A percentile compares a stretch with the other conserved stretches of the same genome.
These are phyloP conservation scores for Fusarium buharicum DNA, from an alignment of 2,329 filamentous ascomycete species.

Conservation along the genomic window DNA sequence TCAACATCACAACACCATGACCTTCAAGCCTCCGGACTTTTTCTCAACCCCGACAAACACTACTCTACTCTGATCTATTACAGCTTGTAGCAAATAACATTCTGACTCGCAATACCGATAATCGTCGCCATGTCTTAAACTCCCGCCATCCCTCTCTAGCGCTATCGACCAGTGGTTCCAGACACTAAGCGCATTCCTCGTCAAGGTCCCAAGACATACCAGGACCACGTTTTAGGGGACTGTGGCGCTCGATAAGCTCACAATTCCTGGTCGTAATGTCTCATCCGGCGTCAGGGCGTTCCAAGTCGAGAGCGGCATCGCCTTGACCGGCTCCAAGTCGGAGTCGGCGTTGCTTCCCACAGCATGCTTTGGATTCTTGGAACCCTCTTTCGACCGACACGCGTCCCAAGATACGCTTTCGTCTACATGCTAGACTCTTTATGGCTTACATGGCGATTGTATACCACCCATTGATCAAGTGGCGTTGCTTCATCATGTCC, in stretches of 20 bases:
- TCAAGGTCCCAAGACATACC: slow-evolving; percentile 27
- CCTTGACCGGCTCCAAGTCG: slow-evolving; percentile 1
- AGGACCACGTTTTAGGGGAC: slow-evolving; percentile 33
- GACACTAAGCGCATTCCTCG: slow-evolving; percentile 36
- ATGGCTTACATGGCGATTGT: background rate
- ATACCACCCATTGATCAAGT: slow-evolving; percentile 9
- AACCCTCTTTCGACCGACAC: slow-evolving; percentile 8
- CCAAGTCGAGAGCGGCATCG: slow-evolving; percentile 24
- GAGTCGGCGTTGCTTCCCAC: slow-evolving; percentile 31
- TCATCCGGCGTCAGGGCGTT: slow-evolving; percentile 15
- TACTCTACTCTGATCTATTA: background rate
- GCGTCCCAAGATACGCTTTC: slow-evolving; percentile 27
- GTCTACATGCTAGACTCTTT: slow-evolving; percentile 18
- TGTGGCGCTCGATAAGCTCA: slow-evolving; percentile 22
- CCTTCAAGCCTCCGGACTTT: background rate
- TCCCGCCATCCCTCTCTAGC: slow-evolving; percentile 14
- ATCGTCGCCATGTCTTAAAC: slow-evolving; percentile 11
- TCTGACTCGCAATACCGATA: background rate
- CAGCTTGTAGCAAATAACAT: background rate
- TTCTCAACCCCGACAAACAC: background rate
- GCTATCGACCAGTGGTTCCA: slow-evolving; percentile 12
- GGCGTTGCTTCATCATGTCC: slow-evolving; percentile 16
- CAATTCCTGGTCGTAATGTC: slow-evolving; percentile 2
- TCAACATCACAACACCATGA: slow-evolving; percentile 11
- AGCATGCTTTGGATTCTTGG: slow-evolving; percentile 8